Evolutionary conservation across 768 basidiomycete species (phyloP).

Genomic region (Boletus vermiculosoides): DNA sequence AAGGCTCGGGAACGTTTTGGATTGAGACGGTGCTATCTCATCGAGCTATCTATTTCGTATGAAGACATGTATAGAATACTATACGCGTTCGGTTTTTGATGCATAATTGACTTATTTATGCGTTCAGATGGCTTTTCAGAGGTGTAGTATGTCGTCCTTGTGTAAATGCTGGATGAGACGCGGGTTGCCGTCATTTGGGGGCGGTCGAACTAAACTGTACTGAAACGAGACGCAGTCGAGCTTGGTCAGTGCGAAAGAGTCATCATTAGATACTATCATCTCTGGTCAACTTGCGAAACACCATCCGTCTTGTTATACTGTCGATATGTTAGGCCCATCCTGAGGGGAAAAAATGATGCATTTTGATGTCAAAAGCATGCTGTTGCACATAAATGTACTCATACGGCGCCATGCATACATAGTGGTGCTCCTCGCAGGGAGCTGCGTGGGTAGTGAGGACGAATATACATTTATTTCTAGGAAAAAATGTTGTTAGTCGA

Average conservation of each 20-base stretch:
- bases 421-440: slow-evolving; percentile 3
- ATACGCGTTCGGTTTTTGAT: background rate
- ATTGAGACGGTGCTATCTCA: slow-evolving; percentile 9
- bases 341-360: slow-evolving; percentile 8
- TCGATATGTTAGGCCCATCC: background rate
- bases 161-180: background rate
- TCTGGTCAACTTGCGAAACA: background rate
- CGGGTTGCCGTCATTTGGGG: background rate
- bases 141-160: background rate
- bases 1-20: background rate
- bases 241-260: background rate
- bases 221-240: background rate
- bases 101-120: background rate
- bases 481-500: background rate
- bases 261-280: background rate
- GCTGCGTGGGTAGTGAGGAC: background rate
- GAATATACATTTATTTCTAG: slow-evolving; percentile 28
- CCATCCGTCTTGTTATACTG: background rate
- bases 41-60: slow-evolving; percentile 14
- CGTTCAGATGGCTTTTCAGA: background rate
- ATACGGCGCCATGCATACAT: slow-evolving; percentile 28
- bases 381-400: slow-evolving; percentile 25
- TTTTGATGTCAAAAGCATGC: slow-evolving; percentile 26
- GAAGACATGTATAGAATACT: slow-evolving; percentile 14
- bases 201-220: background rate